Percentiles rank a stretch among this genome's conserved stretches.
phyloP scores from a whole-genome alignment of 176 grass and related monocot genomes.

The Poa annua region DNA sequence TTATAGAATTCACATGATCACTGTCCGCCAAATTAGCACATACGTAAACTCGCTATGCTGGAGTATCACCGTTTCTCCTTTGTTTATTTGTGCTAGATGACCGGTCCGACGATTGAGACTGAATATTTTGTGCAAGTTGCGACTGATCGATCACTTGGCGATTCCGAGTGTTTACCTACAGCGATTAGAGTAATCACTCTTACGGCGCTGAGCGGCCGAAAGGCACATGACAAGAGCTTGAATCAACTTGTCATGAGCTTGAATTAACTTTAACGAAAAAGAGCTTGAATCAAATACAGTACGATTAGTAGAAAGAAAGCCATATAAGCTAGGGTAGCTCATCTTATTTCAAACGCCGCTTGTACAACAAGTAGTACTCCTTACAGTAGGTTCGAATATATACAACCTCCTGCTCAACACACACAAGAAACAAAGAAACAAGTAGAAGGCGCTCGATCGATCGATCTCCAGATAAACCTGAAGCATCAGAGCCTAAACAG shows the following conservation, averaged over 20 bases:
- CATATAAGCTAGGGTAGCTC: background rate
- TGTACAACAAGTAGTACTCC: conserved; percentile 33
- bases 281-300: background rate
- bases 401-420: background rate
- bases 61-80: background rate
- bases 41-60: background rate
- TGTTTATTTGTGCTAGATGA: background rate
- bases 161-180: background rate
- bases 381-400: conserved; percentile 30
- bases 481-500: conserved; percentile 6
- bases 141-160: too few species aligned
- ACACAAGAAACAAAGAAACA: background rate
- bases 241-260: too few species aligned
- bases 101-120: too few species aligned
- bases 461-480: background rate
- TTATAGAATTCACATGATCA: background rate
- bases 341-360: conserved; percentile 28
- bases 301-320: too few species aligned
- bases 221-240: background rate
- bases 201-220: background rate
- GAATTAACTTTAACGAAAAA: too few species aligned
- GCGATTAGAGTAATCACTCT: background rate
- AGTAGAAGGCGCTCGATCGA: background rate
- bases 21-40: background rate
- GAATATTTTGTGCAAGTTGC: background rate